These are phyloP conservation scores for Smallanthus sonchifolius DNA, from an alignment of 129 eudicot species.

Conservation along the genomic window DNA sequence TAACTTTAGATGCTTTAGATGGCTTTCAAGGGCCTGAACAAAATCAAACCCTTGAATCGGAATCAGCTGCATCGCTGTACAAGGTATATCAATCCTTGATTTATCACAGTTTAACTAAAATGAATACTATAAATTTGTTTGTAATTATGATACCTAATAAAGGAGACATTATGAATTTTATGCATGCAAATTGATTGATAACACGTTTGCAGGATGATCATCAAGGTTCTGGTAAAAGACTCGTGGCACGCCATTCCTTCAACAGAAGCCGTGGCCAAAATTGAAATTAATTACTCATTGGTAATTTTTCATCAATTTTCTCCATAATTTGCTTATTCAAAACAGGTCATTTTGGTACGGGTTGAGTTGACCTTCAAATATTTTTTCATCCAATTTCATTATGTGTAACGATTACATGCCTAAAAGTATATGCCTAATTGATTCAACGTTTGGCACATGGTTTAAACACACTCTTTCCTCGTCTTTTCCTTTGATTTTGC, in stretches of 20 bases:
- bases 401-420: neutral
- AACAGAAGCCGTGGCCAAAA: constrained; percentile 67
- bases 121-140: neutral
- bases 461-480: no score
- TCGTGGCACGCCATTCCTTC: constrained; percentile 76
- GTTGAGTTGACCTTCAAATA: neutral
- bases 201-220: constrained; percentile 69
- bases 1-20: constrained; percentile 94
- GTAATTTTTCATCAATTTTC: constrained; percentile 3
- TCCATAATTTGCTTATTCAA: neutral
- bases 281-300: constrained; percentile 22
- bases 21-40: constrained; percentile 89
- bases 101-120: neutral
- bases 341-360: neutral
- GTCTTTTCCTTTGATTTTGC: no score
- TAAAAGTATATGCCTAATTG: neutral
- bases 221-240: constrained; percentile 54
- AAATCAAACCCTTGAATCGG: constrained; percentile 75
- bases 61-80: constrained; percentile 88
- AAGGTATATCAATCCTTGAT: constrained; percentile 23
- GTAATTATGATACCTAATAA: neutral
- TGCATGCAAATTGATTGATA: neutral
- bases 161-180: no score
- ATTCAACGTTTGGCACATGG: no score
- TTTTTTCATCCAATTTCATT: neutral